Conservation (phyloP, 306 rosid species). For the Sindora glabra region DNA sequence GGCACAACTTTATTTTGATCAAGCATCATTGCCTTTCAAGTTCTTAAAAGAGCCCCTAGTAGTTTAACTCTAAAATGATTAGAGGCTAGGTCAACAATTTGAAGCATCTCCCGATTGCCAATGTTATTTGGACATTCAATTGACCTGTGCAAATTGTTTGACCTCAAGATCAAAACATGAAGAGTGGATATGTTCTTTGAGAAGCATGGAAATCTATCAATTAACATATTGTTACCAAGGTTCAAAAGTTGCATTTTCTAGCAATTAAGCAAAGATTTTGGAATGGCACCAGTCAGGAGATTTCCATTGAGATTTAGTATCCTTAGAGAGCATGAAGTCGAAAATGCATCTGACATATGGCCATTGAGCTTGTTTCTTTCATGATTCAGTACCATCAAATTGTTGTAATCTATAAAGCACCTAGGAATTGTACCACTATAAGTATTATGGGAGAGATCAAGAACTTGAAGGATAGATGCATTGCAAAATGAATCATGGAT, state of each 20-base stretch:
- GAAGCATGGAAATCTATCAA: constrained; percentile 10
- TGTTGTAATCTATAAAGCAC: no score
- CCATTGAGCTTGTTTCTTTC: no score
- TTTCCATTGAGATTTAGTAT: no score
- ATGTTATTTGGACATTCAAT: not conserved
- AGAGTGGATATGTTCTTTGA: not conserved
- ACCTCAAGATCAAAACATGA: not conserved
- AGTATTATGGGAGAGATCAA: no score
- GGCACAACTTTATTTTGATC: not conserved
- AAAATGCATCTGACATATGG: not conserved
- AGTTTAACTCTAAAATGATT: constrained; percentile 13
- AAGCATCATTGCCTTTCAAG: constrained; percentile 8
- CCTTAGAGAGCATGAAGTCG: not conserved
- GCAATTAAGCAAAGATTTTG: constrained; percentile 3
- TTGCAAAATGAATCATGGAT: no score
- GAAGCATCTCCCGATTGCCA: constrained; percentile 7
- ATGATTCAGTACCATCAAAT: no score
- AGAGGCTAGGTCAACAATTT: constrained; percentile 11
- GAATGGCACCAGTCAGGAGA: not conserved
- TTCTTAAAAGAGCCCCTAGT: not conserved
- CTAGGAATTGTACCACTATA: no score
- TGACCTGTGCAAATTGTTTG: not conserved
- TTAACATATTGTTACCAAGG: constrained; percentile 1
- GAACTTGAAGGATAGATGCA: no score
- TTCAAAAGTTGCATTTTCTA: constrained; percentile 3